Evolutionary conservation across 2,329 filamentous ascomycete species (phyloP).

Genomic region (Dactylellina haptotyla): DNA sequence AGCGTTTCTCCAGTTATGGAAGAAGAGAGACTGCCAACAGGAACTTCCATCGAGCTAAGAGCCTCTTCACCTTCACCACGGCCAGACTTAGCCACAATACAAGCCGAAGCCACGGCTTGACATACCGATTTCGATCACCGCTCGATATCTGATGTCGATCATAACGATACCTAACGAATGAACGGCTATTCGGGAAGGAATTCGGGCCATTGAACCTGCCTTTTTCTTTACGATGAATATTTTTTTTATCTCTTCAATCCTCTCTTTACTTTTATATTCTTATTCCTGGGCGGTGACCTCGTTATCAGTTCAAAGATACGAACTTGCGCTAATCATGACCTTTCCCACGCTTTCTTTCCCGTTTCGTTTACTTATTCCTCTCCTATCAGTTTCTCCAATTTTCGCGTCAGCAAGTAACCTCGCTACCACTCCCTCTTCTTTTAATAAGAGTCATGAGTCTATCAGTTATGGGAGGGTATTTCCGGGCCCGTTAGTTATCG

Average conservation of each 20-base stretch:
- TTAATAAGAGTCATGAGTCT: slow-evolving; percentile 14
- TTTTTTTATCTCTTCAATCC: neutral
- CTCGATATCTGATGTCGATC: neutral
- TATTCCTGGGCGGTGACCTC: neutral
- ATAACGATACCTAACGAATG: neutral
- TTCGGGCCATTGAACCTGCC: neutral
- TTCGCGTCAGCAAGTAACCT: slow-evolving; percentile 24
- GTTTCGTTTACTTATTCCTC: slow-evolving; percentile 6
- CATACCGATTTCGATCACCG: neutral
- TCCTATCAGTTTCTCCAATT: slow-evolving; percentile 13
- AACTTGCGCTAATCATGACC: slow-evolving; percentile 2
- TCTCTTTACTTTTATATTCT: neutral
- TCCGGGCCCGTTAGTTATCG: slow-evolving; percentile 28
- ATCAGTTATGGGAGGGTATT: slow-evolving; percentile 33
- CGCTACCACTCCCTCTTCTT: slow-evolving; percentile 20
- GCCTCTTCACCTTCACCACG: slow-evolving; percentile 44
- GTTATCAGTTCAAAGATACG: neutral
- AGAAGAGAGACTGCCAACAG: slow-evolving; percentile 45
- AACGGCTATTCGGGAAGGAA: neutral
- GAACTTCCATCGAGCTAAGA: slow-evolving; percentile 47
- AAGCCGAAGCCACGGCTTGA: slow-evolving; percentile 21
- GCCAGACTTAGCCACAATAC: slow-evolving; percentile 18
- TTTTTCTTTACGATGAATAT: neutral
- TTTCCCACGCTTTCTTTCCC: neutral
- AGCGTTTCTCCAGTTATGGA: slow-evolving; percentile 50